Conservation (phyloP, 176 grass and related monocot genomes). For the Aegilops bicornis region DNA sequence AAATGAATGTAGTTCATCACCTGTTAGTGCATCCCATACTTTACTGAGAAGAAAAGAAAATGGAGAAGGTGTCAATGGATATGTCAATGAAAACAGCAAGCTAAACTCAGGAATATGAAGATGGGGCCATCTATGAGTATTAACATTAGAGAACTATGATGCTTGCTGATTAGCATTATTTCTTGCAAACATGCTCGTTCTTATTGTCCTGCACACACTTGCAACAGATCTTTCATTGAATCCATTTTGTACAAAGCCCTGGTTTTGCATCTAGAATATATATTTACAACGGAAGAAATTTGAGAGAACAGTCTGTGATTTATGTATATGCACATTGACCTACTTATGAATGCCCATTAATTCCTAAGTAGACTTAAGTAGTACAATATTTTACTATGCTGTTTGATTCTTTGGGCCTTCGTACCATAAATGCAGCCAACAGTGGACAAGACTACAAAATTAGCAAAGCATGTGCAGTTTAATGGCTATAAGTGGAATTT, state of each 20-base stretch:
- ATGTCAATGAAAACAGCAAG: not conserved
- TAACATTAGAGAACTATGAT: not conserved
- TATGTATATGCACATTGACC: not conserved
- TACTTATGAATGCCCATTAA: not conserved
- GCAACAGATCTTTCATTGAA: not conserved
- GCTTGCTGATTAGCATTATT: not conserved
- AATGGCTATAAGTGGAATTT: not conserved
- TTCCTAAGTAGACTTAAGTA: not conserved
- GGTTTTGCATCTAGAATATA: not conserved
- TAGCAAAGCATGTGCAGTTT: not conserved
- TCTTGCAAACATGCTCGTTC: not conserved
- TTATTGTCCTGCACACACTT: not conserved
- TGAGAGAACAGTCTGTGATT: not conserved
- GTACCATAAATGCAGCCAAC: not conserved
- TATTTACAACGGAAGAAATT: not conserved
- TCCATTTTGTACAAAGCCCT: not conserved
- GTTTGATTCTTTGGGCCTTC: not conserved
- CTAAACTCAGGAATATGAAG: not conserved
- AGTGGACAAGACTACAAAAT: not conserved
- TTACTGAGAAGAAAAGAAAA: constrained; percentile 54
- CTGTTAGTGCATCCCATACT: constrained; percentile 88
- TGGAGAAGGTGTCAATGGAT: not conserved
- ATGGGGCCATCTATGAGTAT: not conserved
- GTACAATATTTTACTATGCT: not conserved
- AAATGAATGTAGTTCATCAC: constrained; percentile 88